Conservation (phyloP, 2,329 filamentous ascomycete species). For the Aspergillus sp. region DNA sequence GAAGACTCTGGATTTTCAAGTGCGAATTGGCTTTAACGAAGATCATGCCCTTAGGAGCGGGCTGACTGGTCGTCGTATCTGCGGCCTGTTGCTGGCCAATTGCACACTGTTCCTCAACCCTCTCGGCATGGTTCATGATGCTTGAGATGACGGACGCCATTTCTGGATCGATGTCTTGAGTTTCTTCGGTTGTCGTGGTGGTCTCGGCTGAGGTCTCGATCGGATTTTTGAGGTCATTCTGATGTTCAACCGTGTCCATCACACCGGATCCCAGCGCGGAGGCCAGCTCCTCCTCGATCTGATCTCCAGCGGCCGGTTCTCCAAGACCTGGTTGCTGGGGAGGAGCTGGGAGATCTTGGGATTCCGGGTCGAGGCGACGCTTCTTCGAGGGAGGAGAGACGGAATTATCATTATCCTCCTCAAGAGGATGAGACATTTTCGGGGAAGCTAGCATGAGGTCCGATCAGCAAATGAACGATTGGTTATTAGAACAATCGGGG, state of each 20-base stretch:
- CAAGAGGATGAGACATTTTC: slow-evolving; percentile 32
- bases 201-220: slow-evolving; percentile 16
- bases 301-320: slow-evolving; percentile 28
- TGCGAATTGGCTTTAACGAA: slow-evolving; percentile 44
- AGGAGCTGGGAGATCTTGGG: slow-evolving; percentile 20
- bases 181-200: slow-evolving; percentile 18
- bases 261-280: slow-evolving; percentile 32
- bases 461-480: too few relatives aligned
- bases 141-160: slow-evolving; percentile 40
- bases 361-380: slow-evolving; percentile 34
- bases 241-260: slow-evolving; percentile 24
- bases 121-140: slow-evolving; percentile 44
- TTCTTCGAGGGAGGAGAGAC: slow-evolving; percentile 38
- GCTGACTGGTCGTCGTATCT: slow-evolving; percentile 23
- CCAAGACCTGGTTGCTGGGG: slow-evolving; percentile 16
- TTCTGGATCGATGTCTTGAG: slow-evolving; percentile 29
- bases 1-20: slow-evolving; percentile 58
- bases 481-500: too few relatives aligned
- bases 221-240: slow-evolving; percentile 21
- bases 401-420: slow-evolving; percentile 34
- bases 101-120: slow-evolving; percentile 38
- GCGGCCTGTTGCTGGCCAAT: slow-evolving; percentile 33
- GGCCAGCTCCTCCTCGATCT: slow-evolving; percentile 36
- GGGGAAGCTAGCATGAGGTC: slow-evolving; percentile 17
- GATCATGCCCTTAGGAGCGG: slow-evolving; percentile 31